Base-by-base conservation (phyloP, 139 green algal species). In the Penium margaritaceum region DNA sequence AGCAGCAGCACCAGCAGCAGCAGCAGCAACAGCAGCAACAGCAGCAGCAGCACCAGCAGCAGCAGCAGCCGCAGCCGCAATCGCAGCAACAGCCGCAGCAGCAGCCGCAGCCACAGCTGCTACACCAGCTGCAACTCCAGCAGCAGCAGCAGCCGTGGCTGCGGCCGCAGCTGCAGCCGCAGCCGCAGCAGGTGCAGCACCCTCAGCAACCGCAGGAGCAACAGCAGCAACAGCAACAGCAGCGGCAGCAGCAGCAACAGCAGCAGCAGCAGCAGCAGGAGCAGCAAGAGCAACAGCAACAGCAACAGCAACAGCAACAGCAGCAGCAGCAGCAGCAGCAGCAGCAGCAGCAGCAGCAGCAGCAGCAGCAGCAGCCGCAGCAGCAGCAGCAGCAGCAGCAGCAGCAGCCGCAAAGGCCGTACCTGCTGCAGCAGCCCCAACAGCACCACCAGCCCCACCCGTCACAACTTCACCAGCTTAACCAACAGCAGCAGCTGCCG, bases 361-460 rank as follows among this genome's bases (percentile, higher is more conserved):
- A 33, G 51, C 30, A 60, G 29, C 51, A 60, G 51, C 46, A 57
- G 46, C 51, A 60, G 51, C 29, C 19, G 51, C 51, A 60, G 14
- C 51, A 60, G 30, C 21, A n/a, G 2, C 51, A 60, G 51, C 51
- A 60, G n/a, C 51, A 60, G n/a, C 12, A n/a, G 0, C 30, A 33
- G 24, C 51, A 60, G 21, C 15, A n/a, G 51, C 51, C 29, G 15
- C 51, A 60, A 24, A n/a, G 30, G 30, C 6, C 51, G 1, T 24
- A 60, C 24, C 30, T 24, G n/a, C 51, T 33, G 15, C 51, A 60
- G 51, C 51, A 60, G 30, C 6, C 51, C 5, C 30, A 60, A n/a
- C 51, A n/a, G 19, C 41, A 7, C 7, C 41, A 51, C 7, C 51
- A 60, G 51, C 51, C 29, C 4, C 51, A n/a, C 29, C 51, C 29